A percentile compares a stretch with the other conserved stretches of the same genome.
Conservation (phyloP, 805 yeast genomes). For the Brettanomyces naardenensis region DNA sequence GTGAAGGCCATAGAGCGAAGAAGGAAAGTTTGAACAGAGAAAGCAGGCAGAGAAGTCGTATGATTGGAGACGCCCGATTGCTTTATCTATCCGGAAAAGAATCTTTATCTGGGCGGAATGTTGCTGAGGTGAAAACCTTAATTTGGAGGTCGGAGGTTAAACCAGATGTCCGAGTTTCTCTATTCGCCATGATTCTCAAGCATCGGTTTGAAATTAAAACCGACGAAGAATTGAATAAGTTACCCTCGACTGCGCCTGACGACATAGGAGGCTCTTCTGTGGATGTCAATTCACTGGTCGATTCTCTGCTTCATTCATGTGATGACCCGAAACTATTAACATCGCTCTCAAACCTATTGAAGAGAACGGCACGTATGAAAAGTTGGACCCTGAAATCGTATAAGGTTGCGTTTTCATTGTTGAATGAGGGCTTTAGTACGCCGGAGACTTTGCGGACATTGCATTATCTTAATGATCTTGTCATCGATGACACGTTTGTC, state of each 20-base stretch:
- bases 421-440: conserved; percentile 10
- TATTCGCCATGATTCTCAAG: conserved; percentile 15
- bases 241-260: conserved; percentile 8
- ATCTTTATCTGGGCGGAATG: conserved; percentile 20
- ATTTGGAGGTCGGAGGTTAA: conserved; percentile 25
- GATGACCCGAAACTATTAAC: conserved; percentile 16
- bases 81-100: conserved; percentile 21
- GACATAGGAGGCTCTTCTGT: conserved; percentile 2
- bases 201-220: conserved; percentile 5
- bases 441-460: conserved; percentile 13
- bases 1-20: conserved; percentile 24
- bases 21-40: conserved; percentile 26
- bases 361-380: conserved; percentile 9
- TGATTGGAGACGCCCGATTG: conserved; percentile 28
- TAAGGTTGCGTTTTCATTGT: conserved; percentile 9
- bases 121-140: conserved; percentile 26
- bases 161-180: conserved; percentile 10
- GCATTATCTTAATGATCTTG: conserved; percentile 15
- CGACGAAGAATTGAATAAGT: conserved; percentile 4
- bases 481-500: conserved; percentile 17
- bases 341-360: conserved; percentile 12
- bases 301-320: conserved; percentile 12
- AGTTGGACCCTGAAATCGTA: conserved; percentile 14
- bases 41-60: conserved; percentile 22
- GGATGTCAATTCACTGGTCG: conserved; percentile 11